phyloP scores from a whole-genome alignment of 371 early-diverging fungal genomes.

The Umbelopsis sp. region DNA sequence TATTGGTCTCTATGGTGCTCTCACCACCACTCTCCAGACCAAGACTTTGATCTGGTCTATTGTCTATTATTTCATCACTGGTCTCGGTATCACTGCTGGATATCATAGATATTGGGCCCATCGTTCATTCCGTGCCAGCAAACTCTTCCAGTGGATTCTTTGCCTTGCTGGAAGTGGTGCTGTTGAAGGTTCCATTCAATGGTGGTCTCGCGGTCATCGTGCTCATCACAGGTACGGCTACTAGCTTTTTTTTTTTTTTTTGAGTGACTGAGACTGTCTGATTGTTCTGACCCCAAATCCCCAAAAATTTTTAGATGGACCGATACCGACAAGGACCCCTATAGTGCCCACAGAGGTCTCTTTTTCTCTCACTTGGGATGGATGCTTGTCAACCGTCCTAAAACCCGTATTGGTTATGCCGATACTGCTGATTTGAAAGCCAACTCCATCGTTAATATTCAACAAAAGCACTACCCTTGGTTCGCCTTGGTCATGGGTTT shows the following conservation, averaged over 20 bases:
- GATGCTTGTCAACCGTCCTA: conserved; percentile 85
- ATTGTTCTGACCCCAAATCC: conserved; percentile 18
- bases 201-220: conserved; percentile 89
- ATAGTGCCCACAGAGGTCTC: conserved; percentile 84
- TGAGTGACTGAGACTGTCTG: not conserved
- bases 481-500: conserved; percentile 77
- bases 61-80: conserved; percentile 82
- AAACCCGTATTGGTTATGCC: conserved; percentile 72
- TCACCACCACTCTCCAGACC: conserved; percentile 65
- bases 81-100: conserved; percentile 93
- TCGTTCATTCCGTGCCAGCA: conserved; percentile 71
- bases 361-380: conserved; percentile 90
- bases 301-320: conserved; percentile 54
- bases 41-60: conserved; percentile 80
- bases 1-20: conserved; percentile 79
- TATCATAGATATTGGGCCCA: conserved; percentile 88
- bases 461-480: conserved; percentile 82
- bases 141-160: conserved; percentile 60
- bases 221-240: conserved; percentile 84
- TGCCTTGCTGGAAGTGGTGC: conserved; percentile 75
- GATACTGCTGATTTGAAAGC: conserved; percentile 86
- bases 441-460: conserved; percentile 78
- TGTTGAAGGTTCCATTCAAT: conserved; percentile 81
- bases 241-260: not conserved
- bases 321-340: conserved; percentile 91